Percentiles rank a stretch among this genome's conserved stretches.
Conservation (phyloP, 2,329 filamentous ascomycete species). For the Pseudophaeomoniella oleicola region DNA sequence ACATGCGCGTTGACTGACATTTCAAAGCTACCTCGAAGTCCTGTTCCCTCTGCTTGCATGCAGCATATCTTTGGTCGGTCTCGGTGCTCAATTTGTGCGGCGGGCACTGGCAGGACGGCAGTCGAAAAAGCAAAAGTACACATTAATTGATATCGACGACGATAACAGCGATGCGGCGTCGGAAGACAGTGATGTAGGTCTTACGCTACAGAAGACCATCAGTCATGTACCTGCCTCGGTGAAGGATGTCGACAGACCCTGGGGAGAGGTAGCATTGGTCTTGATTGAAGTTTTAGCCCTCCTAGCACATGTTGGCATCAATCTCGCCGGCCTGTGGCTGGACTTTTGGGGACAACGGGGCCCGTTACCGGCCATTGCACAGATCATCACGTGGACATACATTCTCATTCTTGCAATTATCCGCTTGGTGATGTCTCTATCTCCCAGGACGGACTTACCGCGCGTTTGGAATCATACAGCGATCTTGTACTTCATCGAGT, state of each 20-base stretch:
- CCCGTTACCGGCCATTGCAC: constrained; percentile 42
- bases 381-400: constrained; percentile 67
- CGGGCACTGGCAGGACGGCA: constrained; percentile 39
- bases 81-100: constrained; percentile 44
- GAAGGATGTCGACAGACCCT: constrained; percentile 61
- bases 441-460: constrained; percentile 53
- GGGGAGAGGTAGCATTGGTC: constrained; percentile 55
- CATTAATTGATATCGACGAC: constrained; percentile 34
- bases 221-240: constrained; percentile 34
- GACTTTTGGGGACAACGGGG: constrained; percentile 45
- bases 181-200: constrained; percentile 33
- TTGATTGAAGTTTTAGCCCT: constrained; percentile 63
- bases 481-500: constrained; percentile 65
- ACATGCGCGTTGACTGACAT: constrained; percentile 2
- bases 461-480: constrained; percentile 89
- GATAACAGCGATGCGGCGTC: constrained; percentile 33
- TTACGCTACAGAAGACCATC: constrained; percentile 40
- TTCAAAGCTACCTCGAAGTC: constrained; percentile 58
- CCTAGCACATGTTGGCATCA: constrained; percentile 54
- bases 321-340: constrained; percentile 48
- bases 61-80: constrained; percentile 52
- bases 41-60: constrained; percentile 63
- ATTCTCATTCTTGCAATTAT: constrained; percentile 58
- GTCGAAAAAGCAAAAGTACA: constrained; percentile 22
- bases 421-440: constrained; percentile 47